phyloP scores from a whole-genome alignment of 805 yeast species.

The Metschnikowia baotianmanensis region DNA sequence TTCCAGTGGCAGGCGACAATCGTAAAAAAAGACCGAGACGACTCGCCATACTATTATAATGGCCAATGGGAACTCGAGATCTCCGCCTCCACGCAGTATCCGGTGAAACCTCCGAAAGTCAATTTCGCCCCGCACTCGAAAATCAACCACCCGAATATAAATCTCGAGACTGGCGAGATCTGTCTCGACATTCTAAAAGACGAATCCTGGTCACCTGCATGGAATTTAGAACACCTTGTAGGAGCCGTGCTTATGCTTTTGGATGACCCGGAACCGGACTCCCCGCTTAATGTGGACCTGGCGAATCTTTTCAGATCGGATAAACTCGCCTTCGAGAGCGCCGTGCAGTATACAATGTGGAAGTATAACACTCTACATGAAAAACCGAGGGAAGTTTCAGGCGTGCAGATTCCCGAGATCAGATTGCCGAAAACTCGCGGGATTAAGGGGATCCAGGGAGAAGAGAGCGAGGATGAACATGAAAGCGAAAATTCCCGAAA shows the following conservation, averaged over 20 bases:
- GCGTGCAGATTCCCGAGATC: slow-evolving; percentile 8
- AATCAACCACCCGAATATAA: slow-evolving; percentile 42
- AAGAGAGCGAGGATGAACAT: slow-evolving; percentile 8
- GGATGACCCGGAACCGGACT: slow-evolving; percentile 65
- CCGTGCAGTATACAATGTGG: slow-evolving; percentile 43
- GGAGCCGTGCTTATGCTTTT: slow-evolving; percentile 57
- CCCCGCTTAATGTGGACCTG: slow-evolving; percentile 69
- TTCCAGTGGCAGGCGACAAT: slow-evolving; percentile 17
- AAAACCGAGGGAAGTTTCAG: slow-evolving; percentile 7
- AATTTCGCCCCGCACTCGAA: slow-evolving; percentile 43
- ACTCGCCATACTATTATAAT: slow-evolving; percentile 49
- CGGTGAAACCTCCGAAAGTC: slow-evolving; percentile 57
- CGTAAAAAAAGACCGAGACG: slow-evolving; percentile 28
- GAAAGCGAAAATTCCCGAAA: not conserved
- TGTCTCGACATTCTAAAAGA: slow-evolving; percentile 63
- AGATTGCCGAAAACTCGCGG: not conserved
- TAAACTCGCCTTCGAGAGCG: slow-evolving; percentile 35
- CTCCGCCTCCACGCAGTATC: slow-evolving; percentile 48
- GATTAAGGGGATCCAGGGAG: slow-evolving; percentile 4
- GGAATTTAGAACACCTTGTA: slow-evolving; percentile 56
- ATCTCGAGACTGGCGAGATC: slow-evolving; percentile 56
- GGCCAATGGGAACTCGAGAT: slow-evolving; percentile 53
- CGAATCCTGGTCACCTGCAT: slow-evolving; percentile 70
- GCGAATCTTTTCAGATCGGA: slow-evolving; percentile 56
- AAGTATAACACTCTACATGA: slow-evolving; percentile 29